phyloP scores from a whole-genome alignment of 1,139 yeast genomes.

The Magnusiomyces paraingens region DNA sequence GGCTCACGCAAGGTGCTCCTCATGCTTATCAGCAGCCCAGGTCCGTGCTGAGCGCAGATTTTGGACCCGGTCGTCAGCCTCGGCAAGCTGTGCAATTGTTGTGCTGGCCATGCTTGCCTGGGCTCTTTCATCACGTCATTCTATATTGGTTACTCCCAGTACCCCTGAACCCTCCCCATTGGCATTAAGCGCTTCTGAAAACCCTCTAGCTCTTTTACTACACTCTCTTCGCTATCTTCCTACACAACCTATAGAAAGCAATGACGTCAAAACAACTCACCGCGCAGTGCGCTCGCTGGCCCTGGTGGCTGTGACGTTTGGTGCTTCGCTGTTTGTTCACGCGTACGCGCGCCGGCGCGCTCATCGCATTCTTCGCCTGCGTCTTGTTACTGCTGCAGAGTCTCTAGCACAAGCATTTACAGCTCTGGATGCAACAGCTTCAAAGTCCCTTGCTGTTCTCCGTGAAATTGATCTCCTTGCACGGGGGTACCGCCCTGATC shows the following conservation, averaged over 20 bases:
- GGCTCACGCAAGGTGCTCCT: background rate
- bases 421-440: slow-evolving; percentile 30
- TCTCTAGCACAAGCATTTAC: slow-evolving; percentile 28
- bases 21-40: slow-evolving; percentile 9
- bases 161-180: background rate
- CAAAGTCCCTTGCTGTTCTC: slow-evolving; percentile 30
- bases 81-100: background rate
- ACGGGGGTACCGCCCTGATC: slow-evolving; percentile 30
- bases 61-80: background rate
- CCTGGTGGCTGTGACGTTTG: slow-evolving; percentile 3
- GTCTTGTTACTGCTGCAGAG: slow-evolving; percentile 29
- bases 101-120: slow-evolving; percentile 1
- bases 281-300: background rate
- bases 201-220: background rate
- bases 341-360: slow-evolving; percentile 32
- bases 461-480: slow-evolving; percentile 36
- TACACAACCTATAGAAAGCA: background rate
- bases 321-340: slow-evolving; percentile 27
- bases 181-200: background rate
- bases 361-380: slow-evolving; percentile 31
- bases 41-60: slow-evolving; percentile 4
- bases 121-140: background rate
- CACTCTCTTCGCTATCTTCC: background rate
- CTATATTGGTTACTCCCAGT: background rate
- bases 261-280: background rate